Evolutionary conservation across 371 early-diverging fungal species (phyloP).

Genomic region (Mortierella sp.): DNA sequence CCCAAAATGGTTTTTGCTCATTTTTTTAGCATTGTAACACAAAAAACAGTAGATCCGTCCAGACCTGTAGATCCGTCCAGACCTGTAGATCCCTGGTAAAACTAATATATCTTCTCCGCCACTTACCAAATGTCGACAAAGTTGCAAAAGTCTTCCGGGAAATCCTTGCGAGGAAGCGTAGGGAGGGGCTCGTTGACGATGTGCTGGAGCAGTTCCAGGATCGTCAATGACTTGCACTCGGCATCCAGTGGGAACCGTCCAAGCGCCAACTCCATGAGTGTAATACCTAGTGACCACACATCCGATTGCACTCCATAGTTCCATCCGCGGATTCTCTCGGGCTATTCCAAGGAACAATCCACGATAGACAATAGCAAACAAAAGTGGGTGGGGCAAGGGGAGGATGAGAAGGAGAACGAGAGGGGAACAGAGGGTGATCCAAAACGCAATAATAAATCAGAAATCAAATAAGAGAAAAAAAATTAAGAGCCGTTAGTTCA

Average conservation of each 20-base stretch:
- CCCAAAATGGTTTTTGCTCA: background rate
- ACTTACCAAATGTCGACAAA: conserved; percentile 85
- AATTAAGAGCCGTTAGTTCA: conserved; percentile 15
- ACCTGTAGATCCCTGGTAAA: background rate
- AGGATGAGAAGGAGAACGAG: background rate
- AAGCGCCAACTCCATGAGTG: conserved; percentile 92
- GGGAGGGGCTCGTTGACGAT: conserved; percentile 95
- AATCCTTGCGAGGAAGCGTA: conserved; percentile 77
- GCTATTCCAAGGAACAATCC: conserved; percentile 71
- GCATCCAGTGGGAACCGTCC: conserved; percentile 93
- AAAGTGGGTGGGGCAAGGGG: conserved; percentile 4
- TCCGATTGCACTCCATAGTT: conserved; percentile 94
- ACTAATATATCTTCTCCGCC: too few relatives aligned
- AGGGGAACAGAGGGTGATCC: background rate
- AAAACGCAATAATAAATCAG: background rate
- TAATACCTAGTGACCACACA: conserved; percentile 96
- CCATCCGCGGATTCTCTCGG: conserved; percentile 95
- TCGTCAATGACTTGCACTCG: conserved; percentile 80
- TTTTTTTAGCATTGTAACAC: conserved; percentile 10
- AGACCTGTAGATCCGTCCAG: background rate
- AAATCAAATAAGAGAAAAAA: conserved; percentile 7
- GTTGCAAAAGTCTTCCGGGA: conserved; percentile 80
- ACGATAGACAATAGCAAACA: too few relatives aligned
- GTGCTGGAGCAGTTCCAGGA: conserved; percentile 93
- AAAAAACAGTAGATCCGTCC: background rate